Evolutionary conservation across 1,284 basidiomycete genomes (phyloP).

Genomic region (Rhodotorula sp.): DNA sequence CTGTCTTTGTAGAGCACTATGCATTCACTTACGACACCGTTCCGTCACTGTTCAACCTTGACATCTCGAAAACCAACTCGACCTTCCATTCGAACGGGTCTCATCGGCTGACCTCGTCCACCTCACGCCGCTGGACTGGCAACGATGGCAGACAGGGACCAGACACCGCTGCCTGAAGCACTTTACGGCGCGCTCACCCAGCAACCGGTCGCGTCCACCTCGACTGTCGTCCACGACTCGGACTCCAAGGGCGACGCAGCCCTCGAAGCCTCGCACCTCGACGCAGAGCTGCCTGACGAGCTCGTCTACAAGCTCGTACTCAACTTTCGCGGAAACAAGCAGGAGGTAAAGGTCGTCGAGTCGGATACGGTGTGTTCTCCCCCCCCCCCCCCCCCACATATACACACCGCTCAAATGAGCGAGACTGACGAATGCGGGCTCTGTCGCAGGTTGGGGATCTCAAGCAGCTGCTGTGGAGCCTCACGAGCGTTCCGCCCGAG

Average conservation of each 20-base stretch:
- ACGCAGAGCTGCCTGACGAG: constrained; percentile 19
- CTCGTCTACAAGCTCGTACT: constrained; percentile 10
- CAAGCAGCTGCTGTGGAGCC: constrained; percentile 56
- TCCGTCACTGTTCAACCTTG: background rate
- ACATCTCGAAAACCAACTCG: background rate
- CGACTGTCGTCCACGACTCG: background rate
- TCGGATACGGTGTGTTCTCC: constrained; percentile 20
- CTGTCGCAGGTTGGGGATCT: constrained; percentile 31
- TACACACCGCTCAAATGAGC: no score
- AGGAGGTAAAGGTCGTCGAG: constrained; percentile 11
- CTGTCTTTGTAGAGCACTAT: background rate
- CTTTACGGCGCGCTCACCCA: background rate
- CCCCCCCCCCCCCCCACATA: background rate
- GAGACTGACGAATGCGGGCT: background rate
- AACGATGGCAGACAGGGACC: background rate
- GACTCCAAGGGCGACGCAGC: background rate
- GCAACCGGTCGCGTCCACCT: constrained; percentile 1
- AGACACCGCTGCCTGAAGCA: background rate
- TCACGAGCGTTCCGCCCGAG: constrained; percentile 78
- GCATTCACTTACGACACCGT: background rate
- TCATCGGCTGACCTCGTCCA: background rate
- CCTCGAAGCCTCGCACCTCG: background rate
- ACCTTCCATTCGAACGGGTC: no score
- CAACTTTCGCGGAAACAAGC: constrained; percentile 13
- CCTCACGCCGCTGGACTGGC: no score